Evolutionary conservation across 1,139 yeast genomes (phyloP).

Genomic region (Kluyveromyces marxianus): DNA sequence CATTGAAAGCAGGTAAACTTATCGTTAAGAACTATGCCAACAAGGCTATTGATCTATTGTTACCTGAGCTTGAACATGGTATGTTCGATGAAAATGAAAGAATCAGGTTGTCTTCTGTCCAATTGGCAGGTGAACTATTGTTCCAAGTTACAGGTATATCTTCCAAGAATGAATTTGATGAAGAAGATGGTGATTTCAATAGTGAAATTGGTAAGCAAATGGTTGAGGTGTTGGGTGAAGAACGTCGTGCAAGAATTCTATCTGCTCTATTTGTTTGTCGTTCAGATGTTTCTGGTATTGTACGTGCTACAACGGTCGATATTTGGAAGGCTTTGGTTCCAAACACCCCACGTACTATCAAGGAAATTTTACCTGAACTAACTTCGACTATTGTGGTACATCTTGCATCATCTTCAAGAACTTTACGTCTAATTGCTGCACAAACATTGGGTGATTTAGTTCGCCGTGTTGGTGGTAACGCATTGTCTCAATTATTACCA

Average conservation of each 20-base stretch:
- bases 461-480: constrained; percentile 88
- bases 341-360: constrained; percentile 93
- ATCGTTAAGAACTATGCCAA: constrained; percentile 88
- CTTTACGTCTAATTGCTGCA: constrained; percentile 83
- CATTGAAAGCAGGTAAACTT: constrained; percentile 88
- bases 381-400: constrained; percentile 74
- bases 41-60: constrained; percentile 83
- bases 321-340: constrained; percentile 97
- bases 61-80: constrained; percentile 92
- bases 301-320: constrained; percentile 85
- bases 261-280: constrained; percentile 87
- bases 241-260: constrained; percentile 80
- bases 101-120: constrained; percentile 89
- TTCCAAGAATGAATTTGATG: constrained; percentile 50
- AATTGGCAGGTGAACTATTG: constrained; percentile 91
- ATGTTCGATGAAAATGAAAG: constrained; percentile 76
- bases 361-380: constrained; percentile 81
- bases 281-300: constrained; percentile 82
- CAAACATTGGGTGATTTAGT: constrained; percentile 92
- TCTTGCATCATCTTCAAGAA: constrained; percentile 72
- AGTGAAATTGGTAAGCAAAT: constrained; percentile 61
- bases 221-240: constrained; percentile 74
- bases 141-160: constrained; percentile 92
- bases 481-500: constrained; percentile 78
- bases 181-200: constrained; percentile 50